Evolutionary conservation across 208 protist species (phyloP).

Genomic region (Porcisia hertigi): DNA sequence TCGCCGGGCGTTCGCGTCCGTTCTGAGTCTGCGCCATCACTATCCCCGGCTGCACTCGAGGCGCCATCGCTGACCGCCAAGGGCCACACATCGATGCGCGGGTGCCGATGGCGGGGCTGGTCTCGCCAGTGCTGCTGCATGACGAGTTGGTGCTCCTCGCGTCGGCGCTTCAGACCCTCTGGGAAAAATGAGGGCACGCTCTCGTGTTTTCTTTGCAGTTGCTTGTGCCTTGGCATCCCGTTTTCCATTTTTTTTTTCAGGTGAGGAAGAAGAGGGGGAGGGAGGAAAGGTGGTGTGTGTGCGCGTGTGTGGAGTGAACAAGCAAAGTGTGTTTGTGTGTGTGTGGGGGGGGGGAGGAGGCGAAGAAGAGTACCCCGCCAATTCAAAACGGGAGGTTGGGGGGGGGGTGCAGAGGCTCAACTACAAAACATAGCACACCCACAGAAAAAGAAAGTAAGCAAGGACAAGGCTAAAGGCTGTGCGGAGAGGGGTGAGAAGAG

Average conservation of each 20-base stretch:
- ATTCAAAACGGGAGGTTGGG: too few species aligned
- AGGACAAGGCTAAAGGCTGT: background rate
- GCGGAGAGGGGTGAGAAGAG: background rate
- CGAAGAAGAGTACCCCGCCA: too few species aligned
- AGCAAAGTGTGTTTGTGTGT: too few species aligned
- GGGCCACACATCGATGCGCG: background rate
- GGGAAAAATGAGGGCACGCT: background rate
- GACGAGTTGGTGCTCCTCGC: conserved; percentile 27
- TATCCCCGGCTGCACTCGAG: background rate
- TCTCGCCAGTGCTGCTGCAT: conserved; percentile 13
- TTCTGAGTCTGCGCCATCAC: background rate
- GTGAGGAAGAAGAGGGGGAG: background rate
- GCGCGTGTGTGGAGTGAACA: background rate
- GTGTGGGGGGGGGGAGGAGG: too few species aligned
- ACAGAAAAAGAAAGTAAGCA: background rate
- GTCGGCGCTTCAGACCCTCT: conserved; percentile 23
- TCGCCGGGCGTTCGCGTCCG: background rate
- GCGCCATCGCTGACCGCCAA: background rate
- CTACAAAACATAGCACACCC: background rate
- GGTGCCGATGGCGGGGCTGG: conserved; percentile 2
- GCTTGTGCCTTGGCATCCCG: background rate
- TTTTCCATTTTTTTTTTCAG: background rate
- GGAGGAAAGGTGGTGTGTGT: conserved; percentile 3
- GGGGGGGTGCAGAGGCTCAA: too few species aligned
- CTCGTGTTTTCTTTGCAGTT: background rate